These are phyloP conservation scores for Simplicillium sp. DNA, from an alignment of 2,329 filamentous ascomycete species.

Conservation along the genomic window DNA sequence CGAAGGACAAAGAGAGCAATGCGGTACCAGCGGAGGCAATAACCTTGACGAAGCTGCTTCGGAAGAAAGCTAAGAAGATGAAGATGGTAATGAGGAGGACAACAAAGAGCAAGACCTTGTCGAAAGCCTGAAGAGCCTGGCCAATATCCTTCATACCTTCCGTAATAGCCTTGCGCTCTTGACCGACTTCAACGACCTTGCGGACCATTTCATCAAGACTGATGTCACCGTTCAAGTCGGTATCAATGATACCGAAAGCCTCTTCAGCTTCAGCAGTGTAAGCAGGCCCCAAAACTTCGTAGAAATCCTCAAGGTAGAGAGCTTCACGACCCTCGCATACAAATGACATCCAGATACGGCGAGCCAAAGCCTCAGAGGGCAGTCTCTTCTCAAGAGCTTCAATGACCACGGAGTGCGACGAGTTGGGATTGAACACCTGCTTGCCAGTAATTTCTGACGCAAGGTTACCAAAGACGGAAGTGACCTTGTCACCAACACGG, in stretches of 20 bases:
- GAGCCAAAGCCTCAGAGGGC: constrained; percentile 86
- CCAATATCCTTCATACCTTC: constrained; percentile 97
- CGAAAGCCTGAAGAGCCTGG: constrained; percentile 84
- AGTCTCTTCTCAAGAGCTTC: constrained; percentile 78
- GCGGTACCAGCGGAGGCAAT: constrained; percentile 86
- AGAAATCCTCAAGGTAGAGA: constrained; percentile 70
- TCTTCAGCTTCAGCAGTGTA: constrained; percentile 75
- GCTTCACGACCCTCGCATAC: constrained; percentile 81
- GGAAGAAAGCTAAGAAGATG: constrained; percentile 84
- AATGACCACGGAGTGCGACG: constrained; percentile 80
- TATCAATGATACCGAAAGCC: constrained; percentile 71
- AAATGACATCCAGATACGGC: constrained; percentile 96
- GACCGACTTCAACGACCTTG: constrained; percentile 74
- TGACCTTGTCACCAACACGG: constrained; percentile 85
- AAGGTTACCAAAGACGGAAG: constrained; percentile 84
- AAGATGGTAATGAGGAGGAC: constrained; percentile 75
- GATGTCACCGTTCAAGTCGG: constrained; percentile 87
- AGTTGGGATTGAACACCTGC: constrained; percentile 87
- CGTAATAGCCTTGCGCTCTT: constrained; percentile 78
- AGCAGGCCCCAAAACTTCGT: constrained; percentile 74
- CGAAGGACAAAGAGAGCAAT: constrained; percentile 89
- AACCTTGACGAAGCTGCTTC: constrained; percentile 74
- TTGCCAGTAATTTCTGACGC: constrained; percentile 93
- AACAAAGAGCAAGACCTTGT: constrained; percentile 73
- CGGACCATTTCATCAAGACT: constrained; percentile 92